Evolutionary conservation across 345 rosid species (phyloP), one percentile per base, ranked within the genome.

Genomic region (Citropsis articulata): DNA sequence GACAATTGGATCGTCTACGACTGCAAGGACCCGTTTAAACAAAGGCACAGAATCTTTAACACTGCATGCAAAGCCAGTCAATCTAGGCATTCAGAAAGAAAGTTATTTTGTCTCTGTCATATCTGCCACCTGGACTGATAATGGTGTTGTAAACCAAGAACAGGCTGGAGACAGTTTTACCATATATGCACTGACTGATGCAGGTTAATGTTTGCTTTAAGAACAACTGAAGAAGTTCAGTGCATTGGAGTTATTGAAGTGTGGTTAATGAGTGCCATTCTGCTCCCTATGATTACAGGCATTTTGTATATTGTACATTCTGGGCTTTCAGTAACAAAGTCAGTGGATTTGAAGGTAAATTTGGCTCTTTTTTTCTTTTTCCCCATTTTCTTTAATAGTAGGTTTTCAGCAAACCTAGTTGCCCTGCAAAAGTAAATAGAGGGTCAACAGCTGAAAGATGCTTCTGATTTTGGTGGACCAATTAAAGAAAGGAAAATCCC

Each of bases 281-380:
- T 75, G 9, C 55, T 77, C 59, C 9, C 70, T 82, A 31, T 70
- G 78, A 77, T 75, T 78, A 78, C 90, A 91, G 98, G 95, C 81
- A 79, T 90, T 69, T 81, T 94, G 64, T 81, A 90, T 85, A 86
- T 91, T 60, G 71, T 94, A 78, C 84, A 85, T 79, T 80, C 66
- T 69, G 90, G 82, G 25, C 59, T 87, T 74, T 82, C 89, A 25
- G 80, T 88, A 63, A 84, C 83, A 82, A 86, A 86, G 77, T 85
- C 91, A 1, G 85, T 89, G 75, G 87, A 92, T 66, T 77, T 94
- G 77, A 90, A 90, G 95, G 94, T 89, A 81, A 76, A 71, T 68
- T 56, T 75, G 35, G 31, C 75, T 78, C 28, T 66, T 21, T 13
- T 70, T 75, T 8, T 8, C 42, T 7, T 9, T 65, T 45, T 45